Percentiles rank a stretch among this genome's conserved stretches.
Evolutionary conservation across 257 asterid species (phyloP).

Genomic region (Solanum chiquidenum): DNA sequence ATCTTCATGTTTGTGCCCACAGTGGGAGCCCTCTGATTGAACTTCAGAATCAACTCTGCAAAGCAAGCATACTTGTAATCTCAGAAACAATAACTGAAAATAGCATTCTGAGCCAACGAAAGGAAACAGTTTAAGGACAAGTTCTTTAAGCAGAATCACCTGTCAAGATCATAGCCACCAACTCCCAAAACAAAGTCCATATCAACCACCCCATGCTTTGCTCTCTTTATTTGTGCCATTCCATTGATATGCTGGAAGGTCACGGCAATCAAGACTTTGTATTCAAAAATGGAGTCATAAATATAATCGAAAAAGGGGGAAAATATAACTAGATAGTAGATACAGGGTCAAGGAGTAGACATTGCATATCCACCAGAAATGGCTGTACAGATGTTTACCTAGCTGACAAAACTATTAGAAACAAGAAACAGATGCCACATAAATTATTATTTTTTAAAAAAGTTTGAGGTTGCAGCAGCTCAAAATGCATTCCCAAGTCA

Average conservation of each 20-base stretch:
- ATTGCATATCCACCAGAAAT: not conserved
- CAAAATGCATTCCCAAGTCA: not conserved
- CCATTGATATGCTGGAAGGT: slow-evolving; percentile 67
- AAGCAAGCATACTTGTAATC: not conserved
- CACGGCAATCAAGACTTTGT: not conserved
- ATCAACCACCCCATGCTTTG: slow-evolving; percentile 71
- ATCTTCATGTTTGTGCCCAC: slow-evolving; percentile 54
- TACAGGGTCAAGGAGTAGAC: not conserved
- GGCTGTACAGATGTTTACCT: not conserved
- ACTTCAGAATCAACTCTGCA: slow-evolving; percentile 79
- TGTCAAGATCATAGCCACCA: slow-evolving; percentile 96
- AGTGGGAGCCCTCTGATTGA: slow-evolving; percentile 49
- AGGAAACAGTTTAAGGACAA: not conserved
- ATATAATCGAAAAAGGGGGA: not conserved
- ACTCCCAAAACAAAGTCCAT: slow-evolving; percentile 95
- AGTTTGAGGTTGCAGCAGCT: not conserved
- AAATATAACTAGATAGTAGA: not conserved
- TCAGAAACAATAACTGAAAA: not conserved
- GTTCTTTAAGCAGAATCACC: slow-evolving; percentile 24
- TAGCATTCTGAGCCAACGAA: not conserved
- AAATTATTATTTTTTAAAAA: no score
- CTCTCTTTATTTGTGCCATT: slow-evolving; percentile 69
- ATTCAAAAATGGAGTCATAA: not conserved
- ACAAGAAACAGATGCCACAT: not conserved
- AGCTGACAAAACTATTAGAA: not conserved